These are phyloP conservation scores for Phytophthora ohioensis DNA, from an alignment of 352 stramenopile genomes.

Conservation along the genomic window DNA sequence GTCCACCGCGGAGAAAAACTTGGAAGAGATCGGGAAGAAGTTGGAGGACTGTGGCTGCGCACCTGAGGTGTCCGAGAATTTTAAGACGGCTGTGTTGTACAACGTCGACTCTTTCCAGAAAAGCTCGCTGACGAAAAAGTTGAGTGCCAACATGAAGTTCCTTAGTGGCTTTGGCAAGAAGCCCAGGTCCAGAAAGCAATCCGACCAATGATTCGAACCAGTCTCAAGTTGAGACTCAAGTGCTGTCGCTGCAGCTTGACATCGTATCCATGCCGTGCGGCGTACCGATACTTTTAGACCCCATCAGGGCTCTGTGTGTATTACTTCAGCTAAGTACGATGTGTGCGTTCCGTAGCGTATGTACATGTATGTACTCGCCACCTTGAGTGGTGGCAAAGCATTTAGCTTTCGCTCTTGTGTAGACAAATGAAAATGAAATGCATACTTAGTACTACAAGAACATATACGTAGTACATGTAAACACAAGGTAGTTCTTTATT, in stretches of 20 bases:
- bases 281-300: background rate
- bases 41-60: constrained; percentile 54
- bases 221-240: background rate
- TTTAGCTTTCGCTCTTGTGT: constrained; percentile 2
- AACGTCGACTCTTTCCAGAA: constrained; percentile 52
- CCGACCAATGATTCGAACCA: constrained; percentile 31
- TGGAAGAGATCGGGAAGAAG: constrained; percentile 77
- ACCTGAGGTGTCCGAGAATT: constrained; percentile 53
- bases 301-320: constrained; percentile 25
- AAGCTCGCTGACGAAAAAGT: constrained; percentile 66
- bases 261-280: background rate
- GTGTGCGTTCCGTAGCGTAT: constrained; percentile 36
- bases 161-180: constrained; percentile 72
- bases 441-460: background rate
- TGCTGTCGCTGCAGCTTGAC: background rate
- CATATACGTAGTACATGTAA: background rate
- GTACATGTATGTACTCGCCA: background rate
- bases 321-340: constrained; percentile 43
- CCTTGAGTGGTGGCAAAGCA: background rate
- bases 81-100: constrained; percentile 61
- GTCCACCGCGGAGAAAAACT: constrained; percentile 74
- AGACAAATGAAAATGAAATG: constrained; percentile 12
- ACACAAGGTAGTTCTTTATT: constrained; percentile 20
- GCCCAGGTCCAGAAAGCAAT: constrained; percentile 52
- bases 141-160: constrained; percentile 85